These are phyloP conservation scores for Casuarina glauca DNA, from an alignment of 306 rosid species.

Conservation along the genomic window DNA sequence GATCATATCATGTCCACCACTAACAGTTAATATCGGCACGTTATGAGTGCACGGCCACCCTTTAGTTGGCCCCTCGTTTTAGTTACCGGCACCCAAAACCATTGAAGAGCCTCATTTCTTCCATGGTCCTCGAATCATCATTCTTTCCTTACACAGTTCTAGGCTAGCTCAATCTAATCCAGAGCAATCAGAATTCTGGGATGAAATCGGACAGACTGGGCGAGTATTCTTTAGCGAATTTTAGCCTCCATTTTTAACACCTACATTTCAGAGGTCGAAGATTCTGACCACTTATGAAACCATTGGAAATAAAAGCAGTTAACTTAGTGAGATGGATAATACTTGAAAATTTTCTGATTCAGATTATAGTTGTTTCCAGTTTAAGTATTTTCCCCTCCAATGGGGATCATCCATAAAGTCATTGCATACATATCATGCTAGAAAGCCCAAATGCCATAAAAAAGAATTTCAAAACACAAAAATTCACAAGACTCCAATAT, in stretches of 20 bases:
- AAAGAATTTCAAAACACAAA: not conserved
- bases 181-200: not conserved
- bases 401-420: not conserved
- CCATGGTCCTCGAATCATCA: no score
- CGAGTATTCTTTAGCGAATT: not conserved
- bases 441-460: not conserved
- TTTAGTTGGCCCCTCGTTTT: not conserved
- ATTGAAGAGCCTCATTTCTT: not conserved
- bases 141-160: no score
- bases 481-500: not conserved
- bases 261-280: not conserved
- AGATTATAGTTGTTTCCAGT: not conserved
- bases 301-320: no score
- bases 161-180: not conserved
- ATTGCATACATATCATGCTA: not conserved
- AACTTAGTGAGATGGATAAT: not conserved
- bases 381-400: not conserved
- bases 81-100: not conserved
- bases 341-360: not conserved
- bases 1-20: slow-evolving; percentile 31
- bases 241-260: not conserved
- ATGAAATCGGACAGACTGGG: not conserved
- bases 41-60: slow-evolving; percentile 1
- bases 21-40: not conserved
- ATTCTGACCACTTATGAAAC: not conserved